Base-by-base conservation (phyloP, 768 basidiomycete species). In the Clitopilus passeckerianus region DNA sequence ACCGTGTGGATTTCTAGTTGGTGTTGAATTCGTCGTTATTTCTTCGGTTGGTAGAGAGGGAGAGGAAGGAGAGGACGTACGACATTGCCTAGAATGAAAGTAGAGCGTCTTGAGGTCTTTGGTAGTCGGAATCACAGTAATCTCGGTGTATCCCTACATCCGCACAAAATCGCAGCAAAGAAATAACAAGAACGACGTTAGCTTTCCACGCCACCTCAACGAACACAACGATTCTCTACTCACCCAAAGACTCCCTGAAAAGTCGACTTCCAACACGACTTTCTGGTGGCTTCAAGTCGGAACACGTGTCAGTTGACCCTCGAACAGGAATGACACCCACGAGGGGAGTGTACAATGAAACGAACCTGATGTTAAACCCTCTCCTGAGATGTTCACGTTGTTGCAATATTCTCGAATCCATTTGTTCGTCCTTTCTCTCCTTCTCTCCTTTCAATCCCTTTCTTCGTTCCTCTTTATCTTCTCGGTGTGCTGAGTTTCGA, bases 201-300 rank as follows among this genome's bases (percentile, higher is more conserved):
- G n/a, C 10, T 5, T 12, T n/a, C 37, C 37, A 41, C 37, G 12
- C n/a, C 37, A 41, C n/a, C 37, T 24, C 57, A 27, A 46, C 57
- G 57, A 35, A 18, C 56, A 59, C 55, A 57, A 55, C 27, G 58
- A 56, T 34, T 69, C 85, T 64, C 7, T 75, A 41, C 37, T 41
- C 37, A 91, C 95, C 84, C 90, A 90, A 67, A 95, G 80, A 68
- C 80, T 80, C 20, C 96, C 96, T 7, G 88, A 82, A 72, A 97
- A 94, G 78, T 95, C 93, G 61, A 98, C 86, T 76, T 96, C 93
- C 65, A 98, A 78, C 62, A 92, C 91, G 55, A 97, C 95, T 72
- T 93, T 93, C 83, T 98, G 96, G 76, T 96, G 91, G 75, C 90
- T 92, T 87, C 89, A 93, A 86, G 72, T 87, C 71, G 86, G 72